Evolutionary conservation across 805 yeast genomes (phyloP), one percentile per base, ranked within the genome.

Genomic region (Kazachstania africana): DNA sequence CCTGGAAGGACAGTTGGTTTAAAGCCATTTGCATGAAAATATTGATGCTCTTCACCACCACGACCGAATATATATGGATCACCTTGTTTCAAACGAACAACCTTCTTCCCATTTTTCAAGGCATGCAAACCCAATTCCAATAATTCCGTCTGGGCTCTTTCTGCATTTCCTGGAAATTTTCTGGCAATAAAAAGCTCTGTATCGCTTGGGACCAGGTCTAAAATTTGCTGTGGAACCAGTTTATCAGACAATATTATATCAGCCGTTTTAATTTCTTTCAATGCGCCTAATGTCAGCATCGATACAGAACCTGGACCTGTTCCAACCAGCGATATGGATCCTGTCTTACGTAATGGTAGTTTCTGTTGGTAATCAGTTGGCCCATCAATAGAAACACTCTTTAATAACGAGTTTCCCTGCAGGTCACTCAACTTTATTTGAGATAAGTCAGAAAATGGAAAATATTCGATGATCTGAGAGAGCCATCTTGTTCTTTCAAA

Each of bases 81-180:
- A 21, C 97, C 97, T 58, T 88, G 97, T 55, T 88, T 88, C 43
- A 88, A 66, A 36, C 97, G 65, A 3, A 88, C 93, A 1, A 88
- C 95, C 35, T 72, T 73, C 45, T 72, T 66, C 12, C 95, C 95
- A 31, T 65, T 55, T 17, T 62, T 41, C 16, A 84, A 53, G 1
- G 75, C 78, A 21, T 66, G 67, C 12, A 88, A 57, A 0, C 95
- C 96, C 40, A 77, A 53, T n/a, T 66, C 61, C 21, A 84, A 59
- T 27, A 88, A 65, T 55, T 88, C 95, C 37, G 79, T 69, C 55
- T 88, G 97, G 0, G 97, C 97, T 29, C 70, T 69, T 47, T 85
- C 95, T 1, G 97, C 96, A 52, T 88, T 88, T 1, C 97, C 97
- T 3, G 97, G 97, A 59, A 85, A 88, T 55, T 88, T 88, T 25